Evolutionary conservation across 139 green algal species (phyloP), one percentile per base, ranked within the genome.

Genomic region (Mesotaenium endlicherianum): DNA sequence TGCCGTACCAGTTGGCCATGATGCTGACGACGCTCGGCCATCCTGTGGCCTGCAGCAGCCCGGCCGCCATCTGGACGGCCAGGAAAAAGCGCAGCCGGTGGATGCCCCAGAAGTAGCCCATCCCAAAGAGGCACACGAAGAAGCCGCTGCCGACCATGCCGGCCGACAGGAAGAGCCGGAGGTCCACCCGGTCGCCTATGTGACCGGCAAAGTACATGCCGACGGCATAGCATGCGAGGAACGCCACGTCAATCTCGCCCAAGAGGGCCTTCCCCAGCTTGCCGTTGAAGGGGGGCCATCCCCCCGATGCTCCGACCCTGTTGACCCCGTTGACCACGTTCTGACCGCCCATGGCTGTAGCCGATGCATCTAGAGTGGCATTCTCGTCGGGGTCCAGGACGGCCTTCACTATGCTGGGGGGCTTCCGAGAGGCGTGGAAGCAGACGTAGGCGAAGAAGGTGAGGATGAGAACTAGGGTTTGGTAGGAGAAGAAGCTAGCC

Each of bases 1-100:
- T 97, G 67, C 94, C 95, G 90, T 93, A 97, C 95, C 95, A 98
- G 88, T 97, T 97, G 44, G 92, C 95, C 77, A 98, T 93, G 17
- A 98, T 91, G 47, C 88, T 89, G 39, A 98, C 95, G 16, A 98
- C 95, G 68, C 87, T 93, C 2, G 95, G 95, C 95, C 95, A 98
- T 31, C 95, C 95, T 0, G 93, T 97, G 50, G 91, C 93, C 86
- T 98, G 94, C 71, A 97, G 93, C 38, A 97, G 71, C 26, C 95
- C 95, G 49, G 87, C 92, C 6, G 88, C 50, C 17, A 94, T 74
- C 76, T 94, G 91, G 2, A 98, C 85, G 2, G 88, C 26, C 0
- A 95, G 74, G 83, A 95, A 98, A 88, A 94, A 98, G 14, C 41
- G 59, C 60, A 97, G 90, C 8, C 45, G 68, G 88, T 98, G 95